phyloP scores from a whole-genome alignment of 495 filamentous ascomycete genomes.

The Neurospora discreta region DNA sequence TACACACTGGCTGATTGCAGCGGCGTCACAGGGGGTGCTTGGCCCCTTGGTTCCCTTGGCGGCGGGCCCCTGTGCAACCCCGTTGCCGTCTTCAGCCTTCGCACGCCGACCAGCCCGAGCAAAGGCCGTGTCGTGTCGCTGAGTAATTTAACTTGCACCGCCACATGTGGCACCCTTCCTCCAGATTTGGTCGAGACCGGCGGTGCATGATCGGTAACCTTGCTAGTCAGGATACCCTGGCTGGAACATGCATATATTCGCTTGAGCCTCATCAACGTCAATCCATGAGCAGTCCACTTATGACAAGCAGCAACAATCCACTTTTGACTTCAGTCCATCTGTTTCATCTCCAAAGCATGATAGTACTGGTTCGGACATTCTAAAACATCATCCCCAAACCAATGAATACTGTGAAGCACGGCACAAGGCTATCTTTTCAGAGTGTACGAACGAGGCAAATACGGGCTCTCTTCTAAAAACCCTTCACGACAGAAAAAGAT shows the following conservation, averaged over 20 bases:
- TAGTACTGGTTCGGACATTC: not conserved
- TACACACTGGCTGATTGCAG: not conserved
- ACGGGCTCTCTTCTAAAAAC: not conserved
- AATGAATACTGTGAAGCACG: not conserved
- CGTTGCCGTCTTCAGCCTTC: not conserved
- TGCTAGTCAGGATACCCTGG: not conserved
- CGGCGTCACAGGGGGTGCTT: not conserved
- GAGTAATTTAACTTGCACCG: not conserved
- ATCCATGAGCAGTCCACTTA: not conserved
- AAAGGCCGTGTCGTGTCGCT: not conserved
- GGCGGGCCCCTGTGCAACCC: not conserved
- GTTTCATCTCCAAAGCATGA: not conserved
- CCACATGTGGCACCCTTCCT: not conserved
- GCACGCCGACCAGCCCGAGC: not conserved
- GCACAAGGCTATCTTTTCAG: not conserved
- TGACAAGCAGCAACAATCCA: not conserved
- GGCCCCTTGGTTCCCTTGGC: not conserved
- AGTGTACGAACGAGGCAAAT: not conserved
- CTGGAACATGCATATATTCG: not conserved
- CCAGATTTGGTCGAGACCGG: not conserved
- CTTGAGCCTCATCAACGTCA: not conserved
- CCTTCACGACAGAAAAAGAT: not conserved
- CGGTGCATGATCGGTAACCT: not conserved
- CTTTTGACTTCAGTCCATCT: not conserved
- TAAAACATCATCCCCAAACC: not conserved